phyloP scores from a whole-genome alignment of 2,329 filamentous ascomycete species.

The Hirsutella thompsonii region DNA sequence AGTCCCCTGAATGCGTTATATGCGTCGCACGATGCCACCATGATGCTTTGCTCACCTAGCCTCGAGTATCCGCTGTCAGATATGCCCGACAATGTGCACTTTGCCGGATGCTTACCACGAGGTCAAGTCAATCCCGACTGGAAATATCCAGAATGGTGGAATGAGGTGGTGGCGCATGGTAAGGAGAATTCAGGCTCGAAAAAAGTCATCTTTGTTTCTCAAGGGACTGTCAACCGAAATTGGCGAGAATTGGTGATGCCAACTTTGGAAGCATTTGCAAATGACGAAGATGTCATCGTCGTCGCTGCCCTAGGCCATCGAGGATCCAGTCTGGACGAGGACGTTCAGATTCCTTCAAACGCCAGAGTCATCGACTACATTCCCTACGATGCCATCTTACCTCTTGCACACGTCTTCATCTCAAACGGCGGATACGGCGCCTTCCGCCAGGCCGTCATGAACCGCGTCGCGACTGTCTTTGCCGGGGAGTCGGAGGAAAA shows the following conservation, averaged over 20 bases:
- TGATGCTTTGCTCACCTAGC: constrained; percentile 5
- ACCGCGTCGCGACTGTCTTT: constrained; percentile 33
- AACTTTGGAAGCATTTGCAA: constrained; percentile 26
- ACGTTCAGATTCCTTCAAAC: constrained; percentile 24
- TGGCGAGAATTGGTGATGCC: constrained; percentile 30
- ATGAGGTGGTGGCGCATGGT: constrained; percentile 2
- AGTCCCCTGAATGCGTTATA: constrained; percentile 3
- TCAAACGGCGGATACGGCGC: constrained; percentile 36
- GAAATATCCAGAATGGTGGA: constrained; percentile 1
- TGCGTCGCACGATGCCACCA: constrained; percentile 1
- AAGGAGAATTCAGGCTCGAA: constrained; percentile 15
- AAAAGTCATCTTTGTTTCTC: constrained; percentile 30
- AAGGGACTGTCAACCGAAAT: constrained; percentile 29
- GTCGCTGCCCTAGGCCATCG: constrained; percentile 17
- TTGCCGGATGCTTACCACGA: constrained; percentile 4
- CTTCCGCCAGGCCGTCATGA: constrained; percentile 28
- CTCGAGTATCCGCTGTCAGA: constrained; percentile 3
- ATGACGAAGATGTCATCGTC: constrained; percentile 23
- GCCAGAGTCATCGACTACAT: constrained; percentile 31
- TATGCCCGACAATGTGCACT: constrained; percentile 1
- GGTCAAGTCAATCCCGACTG: not conserved
- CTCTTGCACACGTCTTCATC: constrained; percentile 29
- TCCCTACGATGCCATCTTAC: constrained; percentile 32
- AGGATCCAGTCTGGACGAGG: constrained; percentile 10
- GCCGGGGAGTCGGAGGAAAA: constrained; percentile 28